Base-by-base conservation (phyloP, 1,139 yeast genomes). In the Kurtzmaniella natalensis region DNA sequence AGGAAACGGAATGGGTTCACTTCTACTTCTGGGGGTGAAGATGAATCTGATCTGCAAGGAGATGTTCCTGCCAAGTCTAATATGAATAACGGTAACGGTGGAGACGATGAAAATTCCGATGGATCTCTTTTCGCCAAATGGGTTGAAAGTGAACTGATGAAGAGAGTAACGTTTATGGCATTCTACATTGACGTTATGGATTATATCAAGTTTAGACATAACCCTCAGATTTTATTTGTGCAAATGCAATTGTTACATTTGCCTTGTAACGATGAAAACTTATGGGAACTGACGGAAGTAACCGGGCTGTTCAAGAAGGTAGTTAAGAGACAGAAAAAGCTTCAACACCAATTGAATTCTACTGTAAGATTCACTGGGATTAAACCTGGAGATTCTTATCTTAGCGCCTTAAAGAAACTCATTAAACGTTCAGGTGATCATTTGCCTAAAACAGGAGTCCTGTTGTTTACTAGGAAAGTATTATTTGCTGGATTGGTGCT, bases 181-280 rank as follows among this genome's bases (percentile, higher is more conserved):
- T 86, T 86, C 53, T 81, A 81, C 47, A 64, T 83, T 48, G 95
- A 86, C 53, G 78, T 82, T 2, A 71, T 81, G 17, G 94, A 86
- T 57, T 84, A 87, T n/a, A 74, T 83, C 22, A 73, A 84, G 35
- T 85, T 83, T 57, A 83, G 94, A 5, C 94, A 86, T 55, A 72
- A 78, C 27, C 71, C 83, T 25, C 76, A 76, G 30, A 66, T 86
- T 30, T 71, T 78, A 37, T 81, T 86, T 21, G 82, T 79, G 49
- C 88, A 86, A 47, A 66, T 87, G 32, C 88, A 87, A 48, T 59
- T 81, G 41, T 70, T 80, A 36, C 62, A 51, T 30, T 61, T 86
- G 50, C 96, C 95, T 0, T 86, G 94, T 50, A 79, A 81, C 37
- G 95, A 86, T 48, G 76, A 70, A 17, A 60, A 48, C 20, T 48